These are phyloP conservation scores for Serendipita sp. DNA, from an alignment of 768 basidiomycete species.

Conservation along the genomic window DNA sequence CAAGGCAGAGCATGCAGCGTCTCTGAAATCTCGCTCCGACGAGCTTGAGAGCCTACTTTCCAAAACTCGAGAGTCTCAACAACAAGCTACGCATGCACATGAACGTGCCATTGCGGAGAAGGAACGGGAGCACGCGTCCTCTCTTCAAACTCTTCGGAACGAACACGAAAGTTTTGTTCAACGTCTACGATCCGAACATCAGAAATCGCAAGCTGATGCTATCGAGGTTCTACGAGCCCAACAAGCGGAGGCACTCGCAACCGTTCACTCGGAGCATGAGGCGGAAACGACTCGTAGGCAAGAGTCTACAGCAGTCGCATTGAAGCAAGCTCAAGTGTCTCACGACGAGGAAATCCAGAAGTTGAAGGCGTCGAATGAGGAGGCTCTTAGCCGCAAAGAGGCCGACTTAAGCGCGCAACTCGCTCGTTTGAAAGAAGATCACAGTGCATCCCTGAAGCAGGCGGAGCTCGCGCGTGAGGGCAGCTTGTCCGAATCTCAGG, in stretches of 20 bases:
- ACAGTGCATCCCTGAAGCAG: conserved; percentile 54
- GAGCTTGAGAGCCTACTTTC: conserved; percentile 37
- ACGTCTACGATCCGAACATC: conserved; percentile 56
- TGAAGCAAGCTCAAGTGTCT: conserved; percentile 6
- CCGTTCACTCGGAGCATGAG: neutral
- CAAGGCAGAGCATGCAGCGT: conserved; percentile 33
- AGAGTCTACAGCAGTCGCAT: neutral
- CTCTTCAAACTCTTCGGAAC: conserved; percentile 53
- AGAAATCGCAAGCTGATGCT: conserved; percentile 15
- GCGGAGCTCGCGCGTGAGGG: conserved; percentile 61
- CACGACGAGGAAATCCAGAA: conserved; percentile 11
- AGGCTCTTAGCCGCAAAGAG: conserved; percentile 43
- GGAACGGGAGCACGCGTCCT: conserved; percentile 38
- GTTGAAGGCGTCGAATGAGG: conserved; percentile 15
- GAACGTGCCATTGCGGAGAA: conserved; percentile 39
- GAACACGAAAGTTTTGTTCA: conserved; percentile 70
- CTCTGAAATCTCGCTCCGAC: conserved; percentile 34
- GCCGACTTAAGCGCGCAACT: conserved; percentile 43
- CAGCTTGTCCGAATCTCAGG: conserved; percentile 55
- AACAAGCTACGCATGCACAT: conserved; percentile 37
- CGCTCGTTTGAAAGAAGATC: conserved; percentile 61
- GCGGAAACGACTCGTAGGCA: neutral
- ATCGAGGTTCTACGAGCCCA: conserved; percentile 3
- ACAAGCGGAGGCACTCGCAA: conserved; percentile 4
- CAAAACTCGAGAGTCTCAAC: conserved; percentile 37